Evolutionary conservation across 306 rosid genomes (phyloP).

Genomic region (Prunus mongolica): DNA sequence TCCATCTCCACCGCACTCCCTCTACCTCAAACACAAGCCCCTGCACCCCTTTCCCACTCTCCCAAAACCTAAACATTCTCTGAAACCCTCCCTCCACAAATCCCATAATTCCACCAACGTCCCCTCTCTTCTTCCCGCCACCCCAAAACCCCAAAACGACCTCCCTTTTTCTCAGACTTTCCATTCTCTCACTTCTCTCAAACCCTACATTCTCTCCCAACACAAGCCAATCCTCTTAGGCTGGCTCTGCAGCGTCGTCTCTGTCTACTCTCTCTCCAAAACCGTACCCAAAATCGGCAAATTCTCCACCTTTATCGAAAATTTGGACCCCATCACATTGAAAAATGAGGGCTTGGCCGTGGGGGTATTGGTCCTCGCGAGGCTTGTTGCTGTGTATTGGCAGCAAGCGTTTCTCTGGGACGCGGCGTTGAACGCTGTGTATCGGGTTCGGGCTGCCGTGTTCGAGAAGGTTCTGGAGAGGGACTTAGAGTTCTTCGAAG

Average conservation of each 20-base stretch:
- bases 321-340: constrained; percentile 14
- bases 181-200: constrained; percentile 35
- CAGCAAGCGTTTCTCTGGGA: constrained; percentile 87
- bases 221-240: constrained; percentile 47
- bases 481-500: constrained; percentile 60
- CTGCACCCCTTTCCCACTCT: background rate
- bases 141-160: background rate
- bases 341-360: constrained; percentile 34
- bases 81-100: constrained; percentile 2
- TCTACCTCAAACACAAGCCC: constrained; percentile 11
- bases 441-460: constrained; percentile 47
- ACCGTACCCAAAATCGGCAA: constrained; percentile 45
- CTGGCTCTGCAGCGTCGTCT: constrained; percentile 73
- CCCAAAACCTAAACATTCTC: constrained; percentile 2
- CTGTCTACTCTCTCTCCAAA: constrained; percentile 59
- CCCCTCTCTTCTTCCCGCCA: constrained; percentile 17
- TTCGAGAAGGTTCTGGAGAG: constrained; percentile 56
- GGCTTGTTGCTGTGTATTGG: constrained; percentile 51
- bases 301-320: constrained; percentile 29
- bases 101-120: constrained; percentile 22
- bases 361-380: constrained; percentile 43
- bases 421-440: constrained; percentile 64
- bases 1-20: constrained; percentile 20
- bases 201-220: constrained; percentile 48
- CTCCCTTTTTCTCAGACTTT: constrained; percentile 26